Conservation (phyloP, 2,329 filamentous ascomycete genomes). For the Monosporascus sp. region DNA sequence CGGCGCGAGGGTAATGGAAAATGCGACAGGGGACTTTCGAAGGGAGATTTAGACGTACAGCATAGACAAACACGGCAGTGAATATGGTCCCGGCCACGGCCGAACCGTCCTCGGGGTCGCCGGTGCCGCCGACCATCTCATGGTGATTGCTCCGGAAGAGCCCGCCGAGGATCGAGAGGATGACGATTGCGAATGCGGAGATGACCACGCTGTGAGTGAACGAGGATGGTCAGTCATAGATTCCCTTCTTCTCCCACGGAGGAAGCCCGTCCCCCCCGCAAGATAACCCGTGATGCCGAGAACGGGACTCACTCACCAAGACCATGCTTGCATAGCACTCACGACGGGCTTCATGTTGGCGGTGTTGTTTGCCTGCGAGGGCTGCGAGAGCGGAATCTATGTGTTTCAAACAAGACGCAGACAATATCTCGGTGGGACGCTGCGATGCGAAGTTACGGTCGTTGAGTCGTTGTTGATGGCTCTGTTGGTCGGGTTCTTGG, state of each 20-base stretch:
- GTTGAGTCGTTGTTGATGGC: background rate
- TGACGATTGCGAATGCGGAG: constrained; percentile 59
- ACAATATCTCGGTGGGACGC: background rate
- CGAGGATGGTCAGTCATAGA: constrained; percentile 1
- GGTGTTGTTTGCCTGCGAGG: constrained; percentile 7
- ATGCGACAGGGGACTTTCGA: no score
- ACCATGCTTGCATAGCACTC: constrained; percentile 88
- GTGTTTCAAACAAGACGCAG: background rate
- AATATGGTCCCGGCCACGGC: constrained; percentile 84
- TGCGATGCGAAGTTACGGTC: constrained; percentile 1
- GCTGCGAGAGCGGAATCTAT: background rate
- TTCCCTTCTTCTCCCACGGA: background rate
- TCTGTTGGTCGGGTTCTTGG: no score
- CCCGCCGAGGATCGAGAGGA: constrained; percentile 58
- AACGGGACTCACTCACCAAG: constrained; percentile 60
- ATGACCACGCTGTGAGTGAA: constrained; percentile 62
- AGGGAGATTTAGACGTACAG: constrained; percentile 51
- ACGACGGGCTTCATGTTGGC: constrained; percentile 89
- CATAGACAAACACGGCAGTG: constrained; percentile 81
- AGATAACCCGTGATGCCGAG: constrained; percentile 1
- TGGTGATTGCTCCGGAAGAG: constrained; percentile 79
- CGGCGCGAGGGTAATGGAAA: no score
- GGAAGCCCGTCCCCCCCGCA: no score
- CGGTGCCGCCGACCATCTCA: constrained; percentile 71
- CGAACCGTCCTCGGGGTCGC: constrained; percentile 66